A percentile compares a stretch with the other conserved stretches of the same genome.
Conservation (phyloP, 495 filamentous ascomycete genomes). For the Neurospora sp. region DNA sequence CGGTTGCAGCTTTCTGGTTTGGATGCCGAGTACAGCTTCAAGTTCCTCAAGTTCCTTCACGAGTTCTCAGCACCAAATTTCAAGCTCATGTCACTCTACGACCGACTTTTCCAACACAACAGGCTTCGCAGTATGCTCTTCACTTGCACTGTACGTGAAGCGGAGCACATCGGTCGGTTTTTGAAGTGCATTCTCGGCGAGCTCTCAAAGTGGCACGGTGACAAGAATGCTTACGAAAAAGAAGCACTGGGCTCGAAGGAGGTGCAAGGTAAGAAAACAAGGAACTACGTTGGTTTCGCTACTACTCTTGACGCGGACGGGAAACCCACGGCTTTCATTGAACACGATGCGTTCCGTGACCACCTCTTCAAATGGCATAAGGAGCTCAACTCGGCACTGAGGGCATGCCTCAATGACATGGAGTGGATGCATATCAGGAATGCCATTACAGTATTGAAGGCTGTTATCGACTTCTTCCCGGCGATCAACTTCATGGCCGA, state of each 20-base stretch:
- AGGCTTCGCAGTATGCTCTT: conserved; percentile 73
- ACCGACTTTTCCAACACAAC: conserved; percentile 73
- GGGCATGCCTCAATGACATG: conserved; percentile 61
- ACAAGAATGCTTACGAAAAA: conserved; percentile 65
- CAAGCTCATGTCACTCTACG: conserved; percentile 72
- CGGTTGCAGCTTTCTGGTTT: conserved; percentile 71
- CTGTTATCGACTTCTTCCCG: conserved; percentile 69
- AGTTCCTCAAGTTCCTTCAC: conserved; percentile 79
- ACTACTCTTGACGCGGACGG: conserved; percentile 53
- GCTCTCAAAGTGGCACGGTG: conserved; percentile 72
- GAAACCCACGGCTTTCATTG: conserved; percentile 55
- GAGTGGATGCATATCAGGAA: conserved; percentile 99
- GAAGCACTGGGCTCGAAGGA: conserved; percentile 50
- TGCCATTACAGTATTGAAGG: conserved; percentile 82
- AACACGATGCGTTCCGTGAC: conserved; percentile 77
- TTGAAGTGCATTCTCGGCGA: conserved; percentile 70
- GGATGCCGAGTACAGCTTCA: conserved; percentile 80
- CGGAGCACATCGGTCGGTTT: conserved; percentile 83
- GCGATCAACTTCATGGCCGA: conserved; percentile 79
- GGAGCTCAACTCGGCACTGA: conserved; percentile 61
- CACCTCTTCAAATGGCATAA: conserved; percentile 86
- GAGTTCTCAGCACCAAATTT: conserved; percentile 73
- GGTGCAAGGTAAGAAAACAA: conserved; percentile 24
- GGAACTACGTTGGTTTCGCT: conserved; percentile 43
- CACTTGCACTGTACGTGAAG: conserved; percentile 77